Base-by-base conservation (phyloP, 192 early-diverging fungal species). In the Martensiomyces pterosporus region DNA sequence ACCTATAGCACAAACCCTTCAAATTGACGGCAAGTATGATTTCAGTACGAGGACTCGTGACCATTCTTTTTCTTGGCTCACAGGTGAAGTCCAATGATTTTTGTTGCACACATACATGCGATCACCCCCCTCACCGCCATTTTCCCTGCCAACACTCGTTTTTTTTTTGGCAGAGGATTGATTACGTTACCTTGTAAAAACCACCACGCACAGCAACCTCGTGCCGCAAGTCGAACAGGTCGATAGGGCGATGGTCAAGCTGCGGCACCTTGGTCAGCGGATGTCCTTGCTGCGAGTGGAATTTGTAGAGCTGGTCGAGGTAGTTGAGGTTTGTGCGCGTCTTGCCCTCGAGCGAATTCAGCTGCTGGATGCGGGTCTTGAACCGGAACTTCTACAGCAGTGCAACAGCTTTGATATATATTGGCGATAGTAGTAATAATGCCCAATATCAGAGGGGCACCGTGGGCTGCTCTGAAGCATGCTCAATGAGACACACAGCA, bases 271-370 rank as follows among this genome's bases (percentile, higher is more conserved):
- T 82, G 40, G 60, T 68, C 41, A 91, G 77, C 4, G 83, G 81
- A 19, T 81, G 80, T 5, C 91, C 90, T 41, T 81, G 75, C 49
- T 88, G 84, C 9, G 79, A 59, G 62, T 98, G 93, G 57, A 90
- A 98, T 60, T 86, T 85, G 60, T 86, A 80, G 14, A 98, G 75
- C 75, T 93, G 90, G 48, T 96, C 91, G 23, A 92, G 73, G 50
- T 92, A 98, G 63, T 91, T 93, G 42, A 94, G 72, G 24, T 85
- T 89, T 14, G 86, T 75, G 21, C 95, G 78, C 1, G 91, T 87
- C 57, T 82, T 80, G 32, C 92, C 95, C 50, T 94, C 89, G 76
- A 96, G 92, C 18, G 82, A 85, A 67, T 94, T 95, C 16, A 98
- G 80, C 55, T 83, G 82, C 73, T 95, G 93, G 25, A 89, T 85